These are phyloP conservation scores for Mycena maculata DNA, from an alignment of 768 basidiomycete species.

Conservation along the genomic window DNA sequence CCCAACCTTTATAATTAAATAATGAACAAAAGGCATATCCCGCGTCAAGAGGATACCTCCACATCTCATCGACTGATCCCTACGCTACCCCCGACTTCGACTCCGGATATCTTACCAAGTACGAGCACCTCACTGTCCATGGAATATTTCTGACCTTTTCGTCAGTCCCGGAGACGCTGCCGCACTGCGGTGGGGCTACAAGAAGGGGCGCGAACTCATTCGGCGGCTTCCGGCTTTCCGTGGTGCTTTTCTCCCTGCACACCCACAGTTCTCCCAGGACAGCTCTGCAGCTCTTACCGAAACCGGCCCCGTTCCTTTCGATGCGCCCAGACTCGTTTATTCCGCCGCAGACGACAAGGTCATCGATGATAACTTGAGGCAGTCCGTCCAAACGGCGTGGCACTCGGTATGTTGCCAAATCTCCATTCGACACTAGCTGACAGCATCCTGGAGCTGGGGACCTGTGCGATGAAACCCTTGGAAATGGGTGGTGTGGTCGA, in stretches of 20 bases:
- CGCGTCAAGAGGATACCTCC: constrained; percentile 49
- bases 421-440: neutral
- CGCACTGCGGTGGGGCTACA: constrained; percentile 51
- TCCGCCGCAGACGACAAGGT: constrained; percentile 40
- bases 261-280: constrained; percentile 35
- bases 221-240: constrained; percentile 50
- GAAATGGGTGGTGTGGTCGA: constrained; percentile 60
- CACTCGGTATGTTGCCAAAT: constrained; percentile 38
- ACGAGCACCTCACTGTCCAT: constrained; percentile 9
- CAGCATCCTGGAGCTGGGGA: constrained; percentile 52
- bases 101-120: constrained; percentile 45
- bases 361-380: constrained; percentile 34
- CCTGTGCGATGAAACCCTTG: constrained; percentile 62
- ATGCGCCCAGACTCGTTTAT: constrained; percentile 38
- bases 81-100: constrained; percentile 49
- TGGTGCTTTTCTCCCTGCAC: constrained; percentile 31
- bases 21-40: constrained; percentile 21
- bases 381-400: constrained; percentile 35
- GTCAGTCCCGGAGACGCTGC: constrained; percentile 39
- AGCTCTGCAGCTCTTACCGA: constrained; percentile 24
- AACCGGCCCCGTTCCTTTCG: constrained; percentile 30
- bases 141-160: neutral
- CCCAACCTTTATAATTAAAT: neutral
- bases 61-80: constrained; percentile 46
- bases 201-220: constrained; percentile 51